These are phyloP conservation scores for Nicotiana tomentosiformis DNA, from an alignment of 257 asterid genomes.

Conservation along the genomic window DNA sequence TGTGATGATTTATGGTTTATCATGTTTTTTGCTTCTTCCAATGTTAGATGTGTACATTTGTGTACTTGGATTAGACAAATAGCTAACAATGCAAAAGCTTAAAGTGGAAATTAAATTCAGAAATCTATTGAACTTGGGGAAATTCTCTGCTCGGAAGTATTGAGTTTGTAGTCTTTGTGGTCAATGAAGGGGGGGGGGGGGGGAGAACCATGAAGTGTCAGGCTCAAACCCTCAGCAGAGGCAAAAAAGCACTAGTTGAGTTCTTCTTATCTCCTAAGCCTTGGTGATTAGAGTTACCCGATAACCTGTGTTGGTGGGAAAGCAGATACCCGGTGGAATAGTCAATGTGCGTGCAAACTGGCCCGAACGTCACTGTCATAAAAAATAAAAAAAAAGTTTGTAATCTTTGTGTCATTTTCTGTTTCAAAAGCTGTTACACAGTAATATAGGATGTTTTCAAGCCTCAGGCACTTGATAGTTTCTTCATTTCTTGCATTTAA, in stretches of 20 bases:
- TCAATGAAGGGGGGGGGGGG: too few species aligned
- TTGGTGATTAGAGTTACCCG: too few species aligned
- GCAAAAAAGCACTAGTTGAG: too few species aligned
- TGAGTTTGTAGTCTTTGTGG: neutral
- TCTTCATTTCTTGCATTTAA: neutral
- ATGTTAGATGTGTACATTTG: neutral
- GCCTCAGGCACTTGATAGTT: neutral
- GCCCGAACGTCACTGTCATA: too few species aligned
- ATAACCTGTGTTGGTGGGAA: too few species aligned
- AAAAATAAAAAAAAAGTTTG: neutral
- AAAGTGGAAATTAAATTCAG: neutral
- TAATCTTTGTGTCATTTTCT: neutral
- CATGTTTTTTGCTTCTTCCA: neutral
- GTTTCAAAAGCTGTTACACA: neutral
- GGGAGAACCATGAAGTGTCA: too few species aligned
- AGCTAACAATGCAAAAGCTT: neutral
- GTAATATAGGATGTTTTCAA: neutral
- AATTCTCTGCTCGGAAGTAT: neutral
- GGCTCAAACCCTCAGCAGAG: too few species aligned
- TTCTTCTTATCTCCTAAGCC: too few species aligned
- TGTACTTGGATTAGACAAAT: neutral
- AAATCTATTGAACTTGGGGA: neutral
- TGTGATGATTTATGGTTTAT: neutral
- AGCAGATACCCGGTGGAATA: too few species aligned
- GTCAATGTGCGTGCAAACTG: too few species aligned